Conservation (phyloP, 768 basidiomycete species). For the Leccinum truebloodii region DNA sequence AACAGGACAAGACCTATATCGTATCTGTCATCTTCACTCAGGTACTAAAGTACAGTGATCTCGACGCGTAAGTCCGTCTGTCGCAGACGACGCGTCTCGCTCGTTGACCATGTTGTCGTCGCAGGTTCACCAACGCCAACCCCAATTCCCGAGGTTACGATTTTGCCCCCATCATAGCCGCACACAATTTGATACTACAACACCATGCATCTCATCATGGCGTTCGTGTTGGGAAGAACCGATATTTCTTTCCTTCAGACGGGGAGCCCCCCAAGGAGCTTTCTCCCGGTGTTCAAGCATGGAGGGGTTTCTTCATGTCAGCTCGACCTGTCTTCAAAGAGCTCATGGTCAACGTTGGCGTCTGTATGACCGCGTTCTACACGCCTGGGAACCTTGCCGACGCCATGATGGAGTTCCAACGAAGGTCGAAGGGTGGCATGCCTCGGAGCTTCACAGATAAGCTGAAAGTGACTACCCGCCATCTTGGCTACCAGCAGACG, state of each 20-base stretch:
- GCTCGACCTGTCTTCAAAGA: slow-evolving; percentile 48
- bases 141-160: slow-evolving; percentile 39
- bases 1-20: slow-evolving; percentile 37
- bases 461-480: slow-evolving; percentile 56
- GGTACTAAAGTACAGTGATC: slow-evolving; percentile 31
- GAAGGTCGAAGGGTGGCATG: slow-evolving; percentile 42
- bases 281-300: slow-evolving; percentile 43
- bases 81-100: background rate
- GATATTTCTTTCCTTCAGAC: slow-evolving; percentile 47
- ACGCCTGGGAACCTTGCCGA: slow-evolving; percentile 63
- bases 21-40: slow-evolving; percentile 36
- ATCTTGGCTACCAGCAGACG: slow-evolving; percentile 53
- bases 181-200: slow-evolving; percentile 49
- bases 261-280: slow-evolving; percentile 25
- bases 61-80: slow-evolving; percentile 35
- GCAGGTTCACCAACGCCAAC: slow-evolving; percentile 43
- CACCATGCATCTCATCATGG: slow-evolving; percentile 45
- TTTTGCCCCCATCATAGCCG: slow-evolving; percentile 42
- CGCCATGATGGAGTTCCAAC: slow-evolving; percentile 50
- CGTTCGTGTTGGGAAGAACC: slow-evolving; percentile 49
- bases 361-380: slow-evolving; percentile 56
- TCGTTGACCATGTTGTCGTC: slow-evolving; percentile 1
- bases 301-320: slow-evolving; percentile 53
- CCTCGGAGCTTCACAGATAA: slow-evolving; percentile 50
- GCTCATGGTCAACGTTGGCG: slow-evolving; percentile 55